Base-by-base conservation (phyloP, 2,329 filamentous ascomycete genomes). In the Trichocomaceae sp. region DNA sequence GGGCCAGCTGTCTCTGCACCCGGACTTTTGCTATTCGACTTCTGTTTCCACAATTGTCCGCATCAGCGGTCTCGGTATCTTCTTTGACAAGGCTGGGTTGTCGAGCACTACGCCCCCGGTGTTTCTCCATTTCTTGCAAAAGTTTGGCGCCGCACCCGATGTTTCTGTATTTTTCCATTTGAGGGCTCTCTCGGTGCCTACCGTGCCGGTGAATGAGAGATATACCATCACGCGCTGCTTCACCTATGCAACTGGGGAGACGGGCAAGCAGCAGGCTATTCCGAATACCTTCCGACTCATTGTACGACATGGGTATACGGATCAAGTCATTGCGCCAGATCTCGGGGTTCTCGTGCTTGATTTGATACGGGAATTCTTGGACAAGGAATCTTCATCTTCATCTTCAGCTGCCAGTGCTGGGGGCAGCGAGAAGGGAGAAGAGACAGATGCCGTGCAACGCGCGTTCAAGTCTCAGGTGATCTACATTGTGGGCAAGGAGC, bases 101-200 rank as follows among this genome's bases (percentile, higher is more conserved):
- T 46, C 63, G 0, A 78, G 82, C 37, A 78, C 79, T 5, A 82
- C 81, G 0, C 86, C 85, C 1, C 79, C 79, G 7, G 83, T 86
- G 9, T 90, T 88, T 66, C 81, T 83, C 3, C 84, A 90, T 51
- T 90, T 90, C 64, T 75, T 88, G 9, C 80, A 78, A 50, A 90
- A 90, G 64, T 84, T 90, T 58, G 80, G 81, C 47, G 81, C 83
- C 0, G 75, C 80, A 5, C 85, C 86, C 0, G 82, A 87, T 29
- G 79, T 88, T 10, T 79, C 81, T n/a, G 77, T 90, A 1, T 89
- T 90, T 67, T 86, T 90, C 66, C 86, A 90, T 62, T 77, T 90
- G 6, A 81, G 84, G 5, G 79, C 84, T 0, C 74, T 88, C 0
- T 77, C 82, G 29, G 72, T 75, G 1, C 85, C 86, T 0, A 78